phyloP scores from a whole-genome alignment of 1,284 basidiomycete genomes.

The Marasmius tenuissimus region DNA sequence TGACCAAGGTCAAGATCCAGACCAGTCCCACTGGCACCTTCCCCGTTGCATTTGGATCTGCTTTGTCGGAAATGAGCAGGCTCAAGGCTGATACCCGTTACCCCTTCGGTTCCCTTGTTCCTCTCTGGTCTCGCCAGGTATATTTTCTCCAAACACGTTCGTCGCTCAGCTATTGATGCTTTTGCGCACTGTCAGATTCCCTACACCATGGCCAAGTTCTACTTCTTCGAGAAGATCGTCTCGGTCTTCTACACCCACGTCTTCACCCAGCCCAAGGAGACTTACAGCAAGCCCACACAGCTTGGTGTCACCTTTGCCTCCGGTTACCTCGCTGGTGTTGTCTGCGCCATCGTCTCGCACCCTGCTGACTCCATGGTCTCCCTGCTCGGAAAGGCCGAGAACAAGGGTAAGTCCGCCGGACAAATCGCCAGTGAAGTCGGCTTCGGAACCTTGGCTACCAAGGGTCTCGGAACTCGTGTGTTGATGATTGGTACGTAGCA shows the following conservation, averaged over 20 bases:
- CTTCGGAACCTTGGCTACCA: slow-evolving; percentile 60
- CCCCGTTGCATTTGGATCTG: slow-evolving; percentile 70
- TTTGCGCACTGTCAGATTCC: slow-evolving; percentile 55
- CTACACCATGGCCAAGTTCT: slow-evolving; percentile 89
- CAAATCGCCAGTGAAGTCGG: slow-evolving; percentile 71
- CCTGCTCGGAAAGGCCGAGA: slow-evolving; percentile 72
- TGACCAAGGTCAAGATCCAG: slow-evolving; percentile 87
- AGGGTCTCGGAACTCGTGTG: slow-evolving; percentile 80
- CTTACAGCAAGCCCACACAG: slow-evolving; percentile 70
- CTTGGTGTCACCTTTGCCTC: slow-evolving; percentile 81
- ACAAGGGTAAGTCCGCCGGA: slow-evolving; percentile 74
- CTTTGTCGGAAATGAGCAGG: slow-evolving; percentile 65
- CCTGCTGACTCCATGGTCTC: slow-evolving; percentile 81
- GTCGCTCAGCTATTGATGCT: background rate
- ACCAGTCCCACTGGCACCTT: slow-evolving; percentile 72
- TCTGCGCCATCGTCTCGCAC: slow-evolving; percentile 82
- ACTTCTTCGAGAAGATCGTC: slow-evolving; percentile 81
- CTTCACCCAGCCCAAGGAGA: slow-evolving; percentile 72
- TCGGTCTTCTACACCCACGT: slow-evolving; percentile 75
- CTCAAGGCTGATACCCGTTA: slow-evolving; percentile 69
- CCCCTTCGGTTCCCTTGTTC: slow-evolving; percentile 79
- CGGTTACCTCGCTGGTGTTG: slow-evolving; percentile 80
- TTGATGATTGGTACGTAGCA: slow-evolving; percentile 24
- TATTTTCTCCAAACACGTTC: slow-evolving; percentile 11
- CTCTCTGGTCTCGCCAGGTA: slow-evolving; percentile 83